Conservation (phyloP, 805 yeast species). For the Candida cerambycidarum region DNA sequence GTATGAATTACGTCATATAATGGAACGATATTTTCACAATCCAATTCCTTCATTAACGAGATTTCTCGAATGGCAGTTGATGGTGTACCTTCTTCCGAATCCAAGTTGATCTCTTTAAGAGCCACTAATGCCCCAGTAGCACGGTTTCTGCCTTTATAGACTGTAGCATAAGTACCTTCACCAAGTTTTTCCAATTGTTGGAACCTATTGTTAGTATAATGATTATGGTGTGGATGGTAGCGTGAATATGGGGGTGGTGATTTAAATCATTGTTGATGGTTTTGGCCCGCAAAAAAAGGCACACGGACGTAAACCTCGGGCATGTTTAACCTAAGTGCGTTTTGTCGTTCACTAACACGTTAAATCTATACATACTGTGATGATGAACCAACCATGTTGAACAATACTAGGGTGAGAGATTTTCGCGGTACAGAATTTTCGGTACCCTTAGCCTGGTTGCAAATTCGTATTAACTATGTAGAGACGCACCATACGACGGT, state of each 20-base stretch:
- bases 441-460: neutral
- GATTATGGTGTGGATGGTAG: no score
- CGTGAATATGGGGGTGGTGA: no score
- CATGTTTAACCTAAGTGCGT: no score
- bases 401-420: neutral
- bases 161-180: slow-evolving; percentile 98
- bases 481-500: neutral
- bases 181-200: slow-evolving; percentile 79
- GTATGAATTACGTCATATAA: slow-evolving; percentile 95
- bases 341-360: no score
- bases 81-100: slow-evolving; percentile 97
- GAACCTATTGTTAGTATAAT: slow-evolving; percentile 27
- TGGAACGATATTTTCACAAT: slow-evolving; percentile 89
- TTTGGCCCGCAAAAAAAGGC: no score
- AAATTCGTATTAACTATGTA: no score
- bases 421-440: neutral
- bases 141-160: slow-evolving; percentile 87
- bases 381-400: slow-evolving; percentile 41
- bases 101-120: slow-evolving; percentile 88
- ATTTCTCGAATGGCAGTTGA: slow-evolving; percentile 97
- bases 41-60: slow-evolving; percentile 90
- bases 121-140: slow-evolving; percentile 90
- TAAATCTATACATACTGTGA: slow-evolving; percentile 39
- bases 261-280: no score
- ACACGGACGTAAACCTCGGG: no score